A percentile compares a stretch with the other conserved stretches of the same genome.
phyloP scores from a whole-genome alignment of 495 filamentous ascomycete species.

The Friedmanniomyces endolithicus region DNA sequence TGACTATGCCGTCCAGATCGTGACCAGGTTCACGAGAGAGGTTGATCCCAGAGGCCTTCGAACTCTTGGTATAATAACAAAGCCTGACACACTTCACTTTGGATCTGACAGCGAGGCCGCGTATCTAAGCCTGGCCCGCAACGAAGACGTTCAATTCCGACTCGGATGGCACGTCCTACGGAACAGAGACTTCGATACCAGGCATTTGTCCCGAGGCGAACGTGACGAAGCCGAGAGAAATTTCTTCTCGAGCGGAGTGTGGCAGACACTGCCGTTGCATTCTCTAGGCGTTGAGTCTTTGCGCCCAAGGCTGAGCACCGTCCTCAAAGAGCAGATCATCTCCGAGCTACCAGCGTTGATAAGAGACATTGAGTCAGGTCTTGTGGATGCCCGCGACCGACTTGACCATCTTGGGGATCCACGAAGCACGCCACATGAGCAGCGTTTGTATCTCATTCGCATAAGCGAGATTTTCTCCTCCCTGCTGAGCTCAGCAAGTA shows the following conservation, averaged over 20 bases:
- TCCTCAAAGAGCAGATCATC: slow-evolving; percentile 46
- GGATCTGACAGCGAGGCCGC: not conserved
- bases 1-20: slow-evolving; percentile 50
- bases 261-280: slow-evolving; percentile 30
- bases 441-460: slow-evolving; percentile 41
- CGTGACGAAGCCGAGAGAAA: not conserved
- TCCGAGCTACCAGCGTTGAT: slow-evolving; percentile 46
- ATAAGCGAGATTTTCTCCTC: slow-evolving; percentile 40
- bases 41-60: slow-evolving; percentile 40
- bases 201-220: not conserved
- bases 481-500: slow-evolving; percentile 39
- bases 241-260: slow-evolving; percentile 40
- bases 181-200: slow-evolving; percentile 28
- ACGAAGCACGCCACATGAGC: slow-evolving; percentile 37
- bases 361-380: slow-evolving; percentile 40
- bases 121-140: slow-evolving; percentile 40
- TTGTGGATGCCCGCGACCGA: slow-evolving; percentile 23
- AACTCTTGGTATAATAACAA: slow-evolving; percentile 49
- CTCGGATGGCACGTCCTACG: slow-evolving; percentile 48
- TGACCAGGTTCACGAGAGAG: slow-evolving; percentile 41
- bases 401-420: slow-evolving; percentile 39
- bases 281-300: slow-evolving; percentile 41
- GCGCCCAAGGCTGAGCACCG: slow-evolving; percentile 39
- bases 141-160: slow-evolving; percentile 34
- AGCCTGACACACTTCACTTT: slow-evolving; percentile 36